Conservation (phyloP, 148 eudicot species). For the Amaranthus hypochondriacus region DNA sequence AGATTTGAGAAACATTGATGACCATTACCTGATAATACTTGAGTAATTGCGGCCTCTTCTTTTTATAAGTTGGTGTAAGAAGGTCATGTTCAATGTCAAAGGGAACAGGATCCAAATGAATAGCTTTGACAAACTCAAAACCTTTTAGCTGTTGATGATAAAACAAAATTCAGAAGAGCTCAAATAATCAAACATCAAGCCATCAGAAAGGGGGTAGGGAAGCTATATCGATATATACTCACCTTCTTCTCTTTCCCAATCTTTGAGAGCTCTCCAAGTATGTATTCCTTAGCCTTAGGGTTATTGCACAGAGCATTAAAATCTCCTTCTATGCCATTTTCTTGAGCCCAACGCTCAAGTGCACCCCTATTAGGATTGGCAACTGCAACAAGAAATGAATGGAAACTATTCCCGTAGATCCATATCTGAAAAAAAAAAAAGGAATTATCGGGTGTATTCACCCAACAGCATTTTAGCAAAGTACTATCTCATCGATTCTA, state of each 20-base stretch:
- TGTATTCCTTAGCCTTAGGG: conserved; percentile 58
- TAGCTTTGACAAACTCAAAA: conserved; percentile 66
- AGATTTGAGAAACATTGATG: neutral
- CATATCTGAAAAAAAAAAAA: conserved; percentile 46
- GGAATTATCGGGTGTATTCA: neutral
- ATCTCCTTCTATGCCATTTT: conserved; percentile 54
- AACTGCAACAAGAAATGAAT: conserved; percentile 67
- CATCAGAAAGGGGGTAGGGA: neutral
- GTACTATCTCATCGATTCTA: neutral
- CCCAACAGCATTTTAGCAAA: neutral
- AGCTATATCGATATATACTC: neutral
- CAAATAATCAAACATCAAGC: neutral
- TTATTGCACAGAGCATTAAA: conserved; percentile 59
- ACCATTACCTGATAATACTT: conserved; percentile 68
- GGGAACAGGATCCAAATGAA: conserved; percentile 70
- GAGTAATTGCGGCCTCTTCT: conserved; percentile 76
- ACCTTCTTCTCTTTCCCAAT: conserved; percentile 83
- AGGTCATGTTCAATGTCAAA: conserved; percentile 84
- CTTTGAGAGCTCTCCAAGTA: conserved; percentile 61
- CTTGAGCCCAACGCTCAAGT: conserved; percentile 60
- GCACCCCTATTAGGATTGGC: conserved; percentile 62
- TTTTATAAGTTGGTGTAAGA: conserved; percentile 74
- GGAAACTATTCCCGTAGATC: conserved; percentile 82
- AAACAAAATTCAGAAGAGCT: conserved; percentile 13
- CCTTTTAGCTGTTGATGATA: conserved; percentile 63